Evolutionary conservation across 345 rosid genomes (phyloP).

Genomic region (Tarenaya hassleriana): DNA sequence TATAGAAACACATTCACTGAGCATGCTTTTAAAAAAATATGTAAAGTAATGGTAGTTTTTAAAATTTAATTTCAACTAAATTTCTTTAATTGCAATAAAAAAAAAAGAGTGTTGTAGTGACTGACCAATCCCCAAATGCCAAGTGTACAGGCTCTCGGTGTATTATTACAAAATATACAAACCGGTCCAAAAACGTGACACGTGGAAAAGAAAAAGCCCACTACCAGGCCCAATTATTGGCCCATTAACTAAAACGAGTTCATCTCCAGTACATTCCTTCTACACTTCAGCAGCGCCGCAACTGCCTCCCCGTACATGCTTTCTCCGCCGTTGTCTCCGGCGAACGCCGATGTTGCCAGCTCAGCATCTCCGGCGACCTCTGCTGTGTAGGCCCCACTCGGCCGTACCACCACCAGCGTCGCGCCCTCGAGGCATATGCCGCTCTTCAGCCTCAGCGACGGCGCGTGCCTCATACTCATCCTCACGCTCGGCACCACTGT

Average conservation of each 20-base stretch:
- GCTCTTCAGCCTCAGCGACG: constrained; percentile 22
- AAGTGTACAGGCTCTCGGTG: no score
- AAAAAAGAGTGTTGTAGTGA: no score
- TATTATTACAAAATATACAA: no score
- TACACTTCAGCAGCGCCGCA: constrained; percentile 23
- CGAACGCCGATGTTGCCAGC: constrained; percentile 27
- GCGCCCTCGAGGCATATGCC: constrained; percentile 25
- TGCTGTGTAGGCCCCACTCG: no score
- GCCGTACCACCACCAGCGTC: constrained; percentile 23
- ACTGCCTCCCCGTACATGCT: constrained; percentile 30
- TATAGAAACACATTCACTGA: no score
- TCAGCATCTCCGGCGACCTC: constrained; percentile 22
- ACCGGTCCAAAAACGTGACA: no score
- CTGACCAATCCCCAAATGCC: no score
- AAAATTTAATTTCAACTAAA: no score
- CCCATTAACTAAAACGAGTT: constrained; percentile 7
- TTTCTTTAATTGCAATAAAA: no score
- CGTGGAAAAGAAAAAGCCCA: constrained; percentile 15
- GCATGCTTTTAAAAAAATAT: no score
- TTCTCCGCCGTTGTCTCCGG: constrained; percentile 21
- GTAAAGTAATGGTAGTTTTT: no score
- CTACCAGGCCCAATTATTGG: constrained; percentile 6
- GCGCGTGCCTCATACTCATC: constrained; percentile 33
- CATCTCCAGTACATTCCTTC: constrained; percentile 12
- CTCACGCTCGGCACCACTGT: constrained; percentile 28